Evolutionary conservation across 2,329 filamentous ascomycete genomes (phyloP), one percentile per base, ranked within the genome.

Genomic region (Drechslerella stenobrocha): DNA sequence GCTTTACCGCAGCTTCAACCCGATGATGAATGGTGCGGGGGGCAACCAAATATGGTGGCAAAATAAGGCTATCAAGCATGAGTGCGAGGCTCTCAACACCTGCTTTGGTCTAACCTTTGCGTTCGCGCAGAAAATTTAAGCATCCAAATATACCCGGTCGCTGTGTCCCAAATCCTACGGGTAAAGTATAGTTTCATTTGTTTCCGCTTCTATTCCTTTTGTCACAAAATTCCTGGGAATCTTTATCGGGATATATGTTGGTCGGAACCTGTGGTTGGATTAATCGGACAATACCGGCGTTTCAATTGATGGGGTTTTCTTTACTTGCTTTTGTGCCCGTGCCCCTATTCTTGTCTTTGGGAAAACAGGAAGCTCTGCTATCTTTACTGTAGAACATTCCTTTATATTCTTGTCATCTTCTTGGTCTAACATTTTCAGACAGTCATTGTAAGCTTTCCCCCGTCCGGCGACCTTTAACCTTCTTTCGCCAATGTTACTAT

Each of bases 81-180:
- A 70, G 32, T 70, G 69, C 50, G 69, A 70, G 24, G 59, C 50
- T 3, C 47, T 63, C 3, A 66, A 66, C 22, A 63, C 69, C 13
- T 58, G 63, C 35, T 70, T 70, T 35, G 69, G 69, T 4, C 50
- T 63, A 22, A 69, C 64, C 15, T 63, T 70, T 52, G 63, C 69
- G 23, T 70, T 70, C 40, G 69, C 56, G n/a, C 69, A 63, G 47
- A 70, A 70, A 48, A 60, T 66, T 2, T 66, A 35, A 48, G 22
- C n/a, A 7, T 2, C 3, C 4, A 42, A 18, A 4, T n/a, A 18
- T 7, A 42, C 15, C 2, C 15, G 7, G 9, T 42, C 22, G 3
- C 15, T 2, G 3, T 42, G 8, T 18, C 15, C 9, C 37, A 5
- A 3, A 18, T 13, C 15, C 15, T 3, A 20, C 18, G 5, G 15